A percentile compares a stretch with the other conserved stretches of the same genome.
These are phyloP conservation scores for Corchorus olitorius DNA, from an alignment of 345 rosid genomes.

Conservation along the genomic window DNA sequence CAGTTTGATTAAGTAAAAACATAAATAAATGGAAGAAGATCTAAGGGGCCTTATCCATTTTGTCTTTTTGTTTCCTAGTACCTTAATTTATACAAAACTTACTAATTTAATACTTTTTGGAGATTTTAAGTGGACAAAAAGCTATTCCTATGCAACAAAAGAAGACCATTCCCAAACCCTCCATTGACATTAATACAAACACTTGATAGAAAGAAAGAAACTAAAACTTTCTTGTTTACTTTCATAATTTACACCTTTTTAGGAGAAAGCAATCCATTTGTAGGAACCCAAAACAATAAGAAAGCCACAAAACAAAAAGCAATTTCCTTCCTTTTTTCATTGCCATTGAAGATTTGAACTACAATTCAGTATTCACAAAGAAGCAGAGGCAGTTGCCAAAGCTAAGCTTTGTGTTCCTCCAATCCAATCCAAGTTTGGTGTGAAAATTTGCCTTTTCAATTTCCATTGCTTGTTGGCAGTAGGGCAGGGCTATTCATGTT, in stretches of 20 bases:
- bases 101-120: too few relatives aligned
- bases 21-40: too few relatives aligned
- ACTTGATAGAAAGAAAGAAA: conserved; percentile 3
- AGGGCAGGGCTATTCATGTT: conserved; percentile 13
- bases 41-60: too few relatives aligned
- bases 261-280: conserved; percentile 67
- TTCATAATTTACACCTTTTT: conserved; percentile 92
- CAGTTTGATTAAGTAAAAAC: background rate
- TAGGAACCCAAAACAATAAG: conserved; percentile 49
- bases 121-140: too few relatives aligned
- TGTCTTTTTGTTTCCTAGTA: too few relatives aligned
- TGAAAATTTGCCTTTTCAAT: background rate
- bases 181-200: conserved; percentile 5
- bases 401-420: conserved; percentile 8
- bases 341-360: conserved; percentile 36
- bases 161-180: background rate
- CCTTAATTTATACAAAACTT: too few relatives aligned
- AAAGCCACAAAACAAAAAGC: conserved; percentile 34
- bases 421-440: background rate
- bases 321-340: conserved; percentile 31
- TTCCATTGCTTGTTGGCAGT: conserved; percentile 1
- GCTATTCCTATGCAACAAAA: too few relatives aligned
- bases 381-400: conserved; percentile 12
- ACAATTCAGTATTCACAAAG: conserved; percentile 10
- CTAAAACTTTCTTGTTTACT: conserved; percentile 36